Percentiles rank a stretch among this genome's conserved stretches.
phyloP scores from a whole-genome alignment of 768 basidiomycete species.

The Boletus barrowsii region DNA sequence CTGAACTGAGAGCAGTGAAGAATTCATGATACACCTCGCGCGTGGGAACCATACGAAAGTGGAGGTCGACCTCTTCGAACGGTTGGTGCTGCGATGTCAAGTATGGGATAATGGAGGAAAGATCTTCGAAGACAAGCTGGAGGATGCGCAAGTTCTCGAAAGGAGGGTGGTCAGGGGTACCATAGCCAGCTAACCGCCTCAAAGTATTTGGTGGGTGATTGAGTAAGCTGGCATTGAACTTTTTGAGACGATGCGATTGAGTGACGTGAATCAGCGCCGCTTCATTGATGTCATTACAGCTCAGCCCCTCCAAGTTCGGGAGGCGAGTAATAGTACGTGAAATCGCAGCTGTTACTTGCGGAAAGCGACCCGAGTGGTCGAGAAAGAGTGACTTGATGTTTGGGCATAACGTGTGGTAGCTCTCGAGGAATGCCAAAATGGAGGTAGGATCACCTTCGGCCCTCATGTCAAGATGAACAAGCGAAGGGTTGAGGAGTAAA shows the following conservation, averaged over 20 bases:
- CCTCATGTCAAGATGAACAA: neutral
- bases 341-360: neutral
- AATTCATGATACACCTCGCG: constrained; percentile 2
- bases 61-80: constrained; percentile 4
- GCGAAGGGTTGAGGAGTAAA: constrained; percentile 10
- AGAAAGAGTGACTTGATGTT: constrained; percentile 6
- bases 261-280: neutral
- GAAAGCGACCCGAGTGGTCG: neutral
- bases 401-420: constrained; percentile 3
- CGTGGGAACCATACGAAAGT: neutral
- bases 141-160: constrained; percentile 11
- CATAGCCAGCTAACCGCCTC: neutral
- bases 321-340: constrained; percentile 4
- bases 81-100: constrained; percentile 5
- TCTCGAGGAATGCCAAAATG: constrained; percentile 2
- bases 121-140: neutral
- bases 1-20: neutral
- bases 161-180: neutral
- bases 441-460: neutral
- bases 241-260: neutral
- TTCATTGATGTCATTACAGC: neutral
- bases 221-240: neutral
- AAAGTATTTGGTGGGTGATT: neutral
- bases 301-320: neutral
- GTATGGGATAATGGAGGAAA: constrained; percentile 7